Evolutionary conservation across 495 filamentous ascomycete species (phyloP).

Genomic region (Darksidea phi): DNA sequence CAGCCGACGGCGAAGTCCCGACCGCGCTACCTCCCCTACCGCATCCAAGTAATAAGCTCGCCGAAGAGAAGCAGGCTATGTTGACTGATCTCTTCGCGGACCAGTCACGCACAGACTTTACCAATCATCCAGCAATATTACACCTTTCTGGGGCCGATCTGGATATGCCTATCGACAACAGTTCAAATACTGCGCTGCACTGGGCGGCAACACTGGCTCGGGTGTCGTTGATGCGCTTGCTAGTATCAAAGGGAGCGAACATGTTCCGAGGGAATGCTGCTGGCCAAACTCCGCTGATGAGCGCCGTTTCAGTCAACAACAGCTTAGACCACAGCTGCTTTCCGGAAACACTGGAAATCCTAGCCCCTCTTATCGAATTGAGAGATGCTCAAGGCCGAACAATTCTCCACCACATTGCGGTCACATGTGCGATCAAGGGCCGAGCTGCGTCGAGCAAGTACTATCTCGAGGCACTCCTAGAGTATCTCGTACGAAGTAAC

Average conservation of each 20-base stretch:
- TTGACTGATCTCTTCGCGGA: conserved; percentile 89
- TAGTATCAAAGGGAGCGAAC: conserved; percentile 79
- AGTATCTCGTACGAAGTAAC: conserved; percentile 76
- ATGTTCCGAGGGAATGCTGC: conserved; percentile 81
- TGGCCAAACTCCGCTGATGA: conserved; percentile 89
- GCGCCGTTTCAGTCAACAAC: conserved; percentile 83
- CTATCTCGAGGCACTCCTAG: conserved; percentile 87
- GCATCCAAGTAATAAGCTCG: conserved; percentile 61
- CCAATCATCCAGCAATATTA: conserved; percentile 61
- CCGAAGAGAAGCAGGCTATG: conserved; percentile 70
- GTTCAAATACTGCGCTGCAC: conserved; percentile 84
- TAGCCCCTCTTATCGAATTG: conserved; percentile 88
- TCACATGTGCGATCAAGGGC: conserved; percentile 90
- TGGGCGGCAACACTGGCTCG: conserved; percentile 97
- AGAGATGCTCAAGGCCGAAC: conserved; percentile 85
- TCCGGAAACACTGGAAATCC: conserved; percentile 79
- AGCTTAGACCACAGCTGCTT: conserved; percentile 80
- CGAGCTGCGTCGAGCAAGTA: conserved; percentile 80
- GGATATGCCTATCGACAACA: conserved; percentile 83
- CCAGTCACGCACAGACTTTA: conserved; percentile 60
- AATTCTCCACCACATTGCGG: conserved; percentile 91
- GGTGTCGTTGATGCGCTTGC: conserved; percentile 70
- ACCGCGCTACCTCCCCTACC: conserved; percentile 68
- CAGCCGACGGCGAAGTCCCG: conserved; percentile 53
- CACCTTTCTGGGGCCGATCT: conserved; percentile 78